Evolutionary conservation across 257 asterid genomes (phyloP), one percentile per base, ranked within the genome.

Genomic region (Nicotiana noctiflora): DNA sequence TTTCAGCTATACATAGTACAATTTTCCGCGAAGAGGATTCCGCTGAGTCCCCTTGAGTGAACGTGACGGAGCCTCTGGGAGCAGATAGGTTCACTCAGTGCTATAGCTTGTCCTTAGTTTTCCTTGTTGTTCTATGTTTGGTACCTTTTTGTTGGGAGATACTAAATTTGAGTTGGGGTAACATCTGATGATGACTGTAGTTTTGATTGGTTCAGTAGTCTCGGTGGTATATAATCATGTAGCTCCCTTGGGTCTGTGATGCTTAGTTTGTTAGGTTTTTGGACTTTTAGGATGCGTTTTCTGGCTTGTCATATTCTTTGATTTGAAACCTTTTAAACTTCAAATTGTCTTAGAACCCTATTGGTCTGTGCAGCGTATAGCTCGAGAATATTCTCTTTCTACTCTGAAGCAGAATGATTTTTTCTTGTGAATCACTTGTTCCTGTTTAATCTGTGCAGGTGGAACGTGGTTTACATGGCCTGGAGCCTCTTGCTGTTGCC

Each of bases 381-480:
- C 53, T 60, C 1, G 3, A 77, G 57, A 77, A 59, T 60, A 21
- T 19, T 37, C 6, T 37, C 23, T 10, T 59, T 77, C 56, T 0
- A 77, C 51, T 60, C 37, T 44, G 29, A 14, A 57, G 57, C 34
- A 32, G 15, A 27, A 44, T 5, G 23, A 52, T 32, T 49, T 15
- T 25, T 75, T 49, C 32, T 32, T 82, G 2, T 49, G 80, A 61
- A 81, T 81, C 37, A 46, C 55, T 13, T 49, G 61, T 6, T 40
- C 37, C 14, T 79, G 61, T 77, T 53, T 53, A 34, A 83, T 49
- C 32, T 81, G 51, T 52, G 79, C 92, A 94, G 98, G 82, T 93
- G 88, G 97, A 90, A 81, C 90, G 96, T 27, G 98, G 96, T 72
- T 84, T 87, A 60, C 90, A 90, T 82, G 97, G 98, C 68, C 88